phyloP scores from a whole-genome alignment of 108 stramenopile genomes.

The Skeletonema marinoi region DNA sequence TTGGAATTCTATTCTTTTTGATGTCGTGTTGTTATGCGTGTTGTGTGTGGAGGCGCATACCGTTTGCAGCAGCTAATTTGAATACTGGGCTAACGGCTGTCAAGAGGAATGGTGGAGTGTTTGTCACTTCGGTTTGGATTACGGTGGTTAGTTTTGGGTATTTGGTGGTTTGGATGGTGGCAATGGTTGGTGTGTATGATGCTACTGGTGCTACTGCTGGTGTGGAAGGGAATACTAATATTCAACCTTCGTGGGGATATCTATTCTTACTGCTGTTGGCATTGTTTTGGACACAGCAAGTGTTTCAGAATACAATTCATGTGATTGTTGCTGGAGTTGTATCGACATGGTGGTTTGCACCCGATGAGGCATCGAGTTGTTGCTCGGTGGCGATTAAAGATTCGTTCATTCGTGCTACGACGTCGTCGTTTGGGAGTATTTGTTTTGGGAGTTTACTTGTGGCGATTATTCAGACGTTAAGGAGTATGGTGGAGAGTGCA shows the following conservation, averaged over 20 bases:
- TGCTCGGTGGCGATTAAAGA: constrained; percentile 63
- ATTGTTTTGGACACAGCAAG: constrained; percentile 47
- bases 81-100: constrained; percentile 69
- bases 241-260: constrained; percentile 23
- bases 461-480: constrained; percentile 80
- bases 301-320: constrained; percentile 75
- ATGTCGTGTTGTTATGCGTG: constrained; percentile 64
- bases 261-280: constrained; percentile 37
- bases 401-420: constrained; percentile 66
- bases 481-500: constrained; percentile 55
- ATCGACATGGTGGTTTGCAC: constrained; percentile 91
- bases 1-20: constrained; percentile 58
- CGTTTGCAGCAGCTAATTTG: constrained; percentile 80
- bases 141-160: constrained; percentile 60
- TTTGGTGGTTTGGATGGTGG: constrained; percentile 61
- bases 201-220: neutral
- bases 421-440: constrained; percentile 86
- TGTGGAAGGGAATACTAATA: neutral
- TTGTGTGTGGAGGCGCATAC: constrained; percentile 74
- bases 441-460: constrained; percentile 88
- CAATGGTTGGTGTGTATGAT: constrained; percentile 41
- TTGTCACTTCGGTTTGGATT: constrained; percentile 54
- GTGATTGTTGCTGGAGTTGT: constrained; percentile 80
- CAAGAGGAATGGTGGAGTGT: constrained; percentile 60
- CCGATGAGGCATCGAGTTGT: constrained; percentile 63